Evolutionary conservation across 805 yeast genomes (phyloP).

Genomic region (Candida lessepsii): DNA sequence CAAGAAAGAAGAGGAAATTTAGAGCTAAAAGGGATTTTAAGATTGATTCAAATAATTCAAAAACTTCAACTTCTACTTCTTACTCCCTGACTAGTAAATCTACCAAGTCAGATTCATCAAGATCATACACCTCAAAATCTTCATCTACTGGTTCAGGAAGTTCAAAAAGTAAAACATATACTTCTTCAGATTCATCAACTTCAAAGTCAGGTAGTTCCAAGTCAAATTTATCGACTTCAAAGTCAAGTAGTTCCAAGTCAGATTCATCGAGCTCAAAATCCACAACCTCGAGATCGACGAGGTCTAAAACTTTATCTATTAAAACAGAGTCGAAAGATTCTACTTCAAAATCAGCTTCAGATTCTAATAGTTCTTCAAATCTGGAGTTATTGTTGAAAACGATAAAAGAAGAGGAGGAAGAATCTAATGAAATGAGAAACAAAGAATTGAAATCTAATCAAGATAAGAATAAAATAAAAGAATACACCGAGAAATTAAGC

Average conservation of each 20-base stretch:
- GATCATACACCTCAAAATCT: no score
- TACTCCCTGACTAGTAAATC: neutral
- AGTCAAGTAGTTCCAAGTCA: neutral
- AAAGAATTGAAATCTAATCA: neutral
- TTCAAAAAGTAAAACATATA: no score
- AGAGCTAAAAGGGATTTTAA: no score
- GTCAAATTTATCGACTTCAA: neutral
- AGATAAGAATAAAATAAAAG: neutral
- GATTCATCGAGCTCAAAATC: neutral
- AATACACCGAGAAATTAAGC: neutral
- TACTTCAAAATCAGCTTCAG: no score
- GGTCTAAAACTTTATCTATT: no score
- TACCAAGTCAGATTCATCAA: no score
- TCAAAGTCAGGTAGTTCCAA: neutral
- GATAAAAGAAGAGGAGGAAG: neutral
- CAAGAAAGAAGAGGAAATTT: conserved; percentile 1
- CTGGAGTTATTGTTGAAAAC: no score
- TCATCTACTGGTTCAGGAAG: no score
- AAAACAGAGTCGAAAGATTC: no score
- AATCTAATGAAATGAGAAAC: no score
- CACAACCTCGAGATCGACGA: neutral
- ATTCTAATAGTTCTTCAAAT: no score
- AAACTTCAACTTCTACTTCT: neutral
- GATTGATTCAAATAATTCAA: neutral
- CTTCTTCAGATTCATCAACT: neutral